phyloP scores from a whole-genome alignment of 2,329 filamentous ascomycete genomes.

The Arthrobotrys sinensis region DNA sequence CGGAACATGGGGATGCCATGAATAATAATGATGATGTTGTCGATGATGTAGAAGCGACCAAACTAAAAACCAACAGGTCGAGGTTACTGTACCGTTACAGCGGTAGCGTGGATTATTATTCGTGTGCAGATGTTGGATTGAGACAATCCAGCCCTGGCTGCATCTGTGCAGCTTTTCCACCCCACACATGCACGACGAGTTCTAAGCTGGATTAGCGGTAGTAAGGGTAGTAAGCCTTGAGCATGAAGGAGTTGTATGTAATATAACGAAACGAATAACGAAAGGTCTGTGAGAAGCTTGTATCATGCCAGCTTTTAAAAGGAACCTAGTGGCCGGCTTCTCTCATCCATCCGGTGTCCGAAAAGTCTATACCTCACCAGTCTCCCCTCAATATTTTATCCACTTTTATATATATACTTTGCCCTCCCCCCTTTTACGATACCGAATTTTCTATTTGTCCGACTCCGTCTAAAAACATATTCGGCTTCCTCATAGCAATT shows the following conservation, averaged over 20 bases:
- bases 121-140: conserved; percentile 45
- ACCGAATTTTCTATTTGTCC: conserved; percentile 15
- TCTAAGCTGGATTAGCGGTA: conserved; percentile 29
- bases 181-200: conserved; percentile 44
- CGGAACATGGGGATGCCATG: conserved; percentile 34
- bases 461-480: neutral
- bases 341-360: conserved; percentile 54
- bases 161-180: conserved; percentile 55
- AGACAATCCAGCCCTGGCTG: conserved; percentile 57
- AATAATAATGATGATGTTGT: conserved; percentile 44
- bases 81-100: conserved; percentile 52
- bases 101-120: conserved; percentile 55
- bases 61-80: conserved; percentile 22
- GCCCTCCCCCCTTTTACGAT: conserved; percentile 32
- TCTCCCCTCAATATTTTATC: conserved; percentile 21
- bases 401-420: conserved; percentile 48
- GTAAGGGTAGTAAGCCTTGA: conserved; percentile 53
- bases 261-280: conserved; percentile 54
- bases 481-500: conserved; percentile 32
- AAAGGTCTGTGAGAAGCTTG: conserved; percentile 31
- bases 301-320: conserved; percentile 58
- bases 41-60: conserved; percentile 43
- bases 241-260: conserved; percentile 37
- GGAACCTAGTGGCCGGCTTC: conserved; percentile 45
- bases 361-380: conserved; percentile 52